A percentile compares a stretch with the other conserved stretches of the same genome.
phyloP scores from a whole-genome alignment of 2,329 filamentous ascomycete genomes.

The Sphaerulina musiva region DNA sequence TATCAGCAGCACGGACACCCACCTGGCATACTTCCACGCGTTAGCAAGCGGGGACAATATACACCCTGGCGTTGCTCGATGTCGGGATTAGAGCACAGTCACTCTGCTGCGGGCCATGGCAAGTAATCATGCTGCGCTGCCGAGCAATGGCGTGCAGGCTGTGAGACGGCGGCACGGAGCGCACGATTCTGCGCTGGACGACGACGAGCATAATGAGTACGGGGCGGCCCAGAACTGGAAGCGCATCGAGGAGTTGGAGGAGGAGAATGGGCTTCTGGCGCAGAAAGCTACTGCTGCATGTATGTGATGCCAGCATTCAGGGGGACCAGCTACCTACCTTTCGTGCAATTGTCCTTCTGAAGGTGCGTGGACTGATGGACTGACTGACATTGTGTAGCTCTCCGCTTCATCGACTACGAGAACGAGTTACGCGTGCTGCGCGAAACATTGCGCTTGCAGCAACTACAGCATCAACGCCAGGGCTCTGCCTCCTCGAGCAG shows the following conservation, averaged over 20 bases:
- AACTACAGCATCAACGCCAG: constrained; percentile 24
- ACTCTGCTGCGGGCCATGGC: constrained; percentile 22
- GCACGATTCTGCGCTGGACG: constrained; percentile 50
- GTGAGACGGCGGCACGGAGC: constrained; percentile 25
- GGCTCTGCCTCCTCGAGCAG: constrained; percentile 13
- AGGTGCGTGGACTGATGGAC: not conserved
- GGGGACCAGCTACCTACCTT: not conserved
- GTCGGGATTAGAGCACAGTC: constrained; percentile 6
- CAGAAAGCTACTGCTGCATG: constrained; percentile 61
- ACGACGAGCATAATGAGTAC: constrained; percentile 37
- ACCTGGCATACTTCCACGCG: not conserved
- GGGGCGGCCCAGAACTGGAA: constrained; percentile 10
- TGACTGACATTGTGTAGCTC: constrained; percentile 19
- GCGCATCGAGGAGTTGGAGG: constrained; percentile 57
- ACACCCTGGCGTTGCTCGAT: constrained; percentile 2
- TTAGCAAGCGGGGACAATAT: not conserved
- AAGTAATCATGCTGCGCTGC: constrained; percentile 14
- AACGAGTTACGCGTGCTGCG: constrained; percentile 63
- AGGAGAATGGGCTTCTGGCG: constrained; percentile 63
- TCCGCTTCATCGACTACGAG: constrained; percentile 67
- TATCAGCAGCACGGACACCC: not conserved
- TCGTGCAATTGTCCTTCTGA: not conserved
- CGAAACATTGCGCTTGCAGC: constrained; percentile 29
- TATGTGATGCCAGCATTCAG: constrained; percentile 31
- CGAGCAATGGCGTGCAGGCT: constrained; percentile 21